Evolutionary conservation across 768 basidiomycete genomes (phyloP).

Genomic region (Lepiota venenata): DNA sequence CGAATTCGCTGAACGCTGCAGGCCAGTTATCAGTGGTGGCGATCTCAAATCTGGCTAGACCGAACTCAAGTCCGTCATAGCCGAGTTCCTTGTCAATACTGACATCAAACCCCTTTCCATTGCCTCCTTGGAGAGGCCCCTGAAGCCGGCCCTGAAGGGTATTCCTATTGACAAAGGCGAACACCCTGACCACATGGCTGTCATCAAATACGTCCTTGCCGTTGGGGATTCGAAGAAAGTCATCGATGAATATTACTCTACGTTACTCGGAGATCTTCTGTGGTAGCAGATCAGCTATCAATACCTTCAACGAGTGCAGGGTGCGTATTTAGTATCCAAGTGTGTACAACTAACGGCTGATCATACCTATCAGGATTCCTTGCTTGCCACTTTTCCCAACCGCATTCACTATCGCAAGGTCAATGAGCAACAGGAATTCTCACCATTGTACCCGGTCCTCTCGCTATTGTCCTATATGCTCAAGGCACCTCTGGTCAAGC

Average conservation of each 20-base stretch:
- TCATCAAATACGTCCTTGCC: constrained; percentile 96
- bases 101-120: constrained; percentile 98
- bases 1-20: too few relatives aligned
- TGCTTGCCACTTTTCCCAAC: constrained; percentile 90
- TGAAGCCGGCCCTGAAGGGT: constrained; percentile 47
- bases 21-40: too few relatives aligned
- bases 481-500: constrained; percentile 95
- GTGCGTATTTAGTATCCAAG: constrained; percentile 31
- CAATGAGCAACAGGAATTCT: constrained; percentile 56
- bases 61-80: constrained; percentile 94
- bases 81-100: constrained; percentile 98
- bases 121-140: constrained; percentile 95
- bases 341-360: constrained; percentile 8
- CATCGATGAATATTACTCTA: constrained; percentile 98
- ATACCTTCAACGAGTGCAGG: constrained; percentile 98
- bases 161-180: constrained; percentile 74
- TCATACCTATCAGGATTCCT: constrained; percentile 89
- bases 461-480: constrained; percentile 96
- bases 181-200: constrained; percentile 95
- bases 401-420: constrained; percentile 83
- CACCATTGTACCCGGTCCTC: constrained; percentile 85
- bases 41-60: constrained; percentile 99
- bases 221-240: constrained; percentile 97
- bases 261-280: constrained; percentile 98
- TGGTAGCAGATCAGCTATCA: constrained; percentile 90